Percentiles rank a stretch among this genome's conserved stretches.
These are phyloP conservation scores for Vigna radiata DNA, from an alignment of 306 rosid genomes.

Conservation along the genomic window DNA sequence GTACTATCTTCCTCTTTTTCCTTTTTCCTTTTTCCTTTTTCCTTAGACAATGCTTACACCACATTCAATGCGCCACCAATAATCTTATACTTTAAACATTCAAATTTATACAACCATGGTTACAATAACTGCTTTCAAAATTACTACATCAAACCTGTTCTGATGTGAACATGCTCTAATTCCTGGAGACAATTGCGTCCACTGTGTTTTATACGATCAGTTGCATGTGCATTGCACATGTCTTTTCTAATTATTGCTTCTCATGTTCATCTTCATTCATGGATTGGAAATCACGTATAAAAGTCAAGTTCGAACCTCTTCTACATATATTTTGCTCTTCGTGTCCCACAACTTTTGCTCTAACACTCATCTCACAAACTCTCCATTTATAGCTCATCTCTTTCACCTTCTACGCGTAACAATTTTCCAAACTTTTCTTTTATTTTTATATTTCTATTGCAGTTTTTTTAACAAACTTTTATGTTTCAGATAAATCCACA, in stretches of 20 bases:
- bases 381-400: background rate
- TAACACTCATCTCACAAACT: background rate
- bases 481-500: too few relatives aligned
- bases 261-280: slow-evolving; percentile 13
- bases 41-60: background rate
- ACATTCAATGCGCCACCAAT: background rate
- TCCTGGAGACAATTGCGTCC: background rate
- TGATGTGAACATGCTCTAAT: background rate
- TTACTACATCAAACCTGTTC: background rate
- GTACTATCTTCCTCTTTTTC: slow-evolving; percentile 6
- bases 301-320: background rate
- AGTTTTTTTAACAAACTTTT: too few relatives aligned
- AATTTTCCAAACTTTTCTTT: background rate
- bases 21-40: background rate
- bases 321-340: background rate
- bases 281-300: slow-evolving; percentile 30
- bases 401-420: background rate
- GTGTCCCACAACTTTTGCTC: slow-evolving; percentile 20
- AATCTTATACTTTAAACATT: too few relatives aligned
- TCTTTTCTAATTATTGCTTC: slow-evolving; percentile 36
- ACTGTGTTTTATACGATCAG: background rate
- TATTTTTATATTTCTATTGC: too few relatives aligned
- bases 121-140: too few relatives aligned
- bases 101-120: too few relatives aligned
- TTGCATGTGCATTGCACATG: slow-evolving; percentile 48